These are phyloP conservation scores for Populus tomentosa DNA, from an alignment of 441 rosid genomes.

Conservation along the genomic window DNA sequence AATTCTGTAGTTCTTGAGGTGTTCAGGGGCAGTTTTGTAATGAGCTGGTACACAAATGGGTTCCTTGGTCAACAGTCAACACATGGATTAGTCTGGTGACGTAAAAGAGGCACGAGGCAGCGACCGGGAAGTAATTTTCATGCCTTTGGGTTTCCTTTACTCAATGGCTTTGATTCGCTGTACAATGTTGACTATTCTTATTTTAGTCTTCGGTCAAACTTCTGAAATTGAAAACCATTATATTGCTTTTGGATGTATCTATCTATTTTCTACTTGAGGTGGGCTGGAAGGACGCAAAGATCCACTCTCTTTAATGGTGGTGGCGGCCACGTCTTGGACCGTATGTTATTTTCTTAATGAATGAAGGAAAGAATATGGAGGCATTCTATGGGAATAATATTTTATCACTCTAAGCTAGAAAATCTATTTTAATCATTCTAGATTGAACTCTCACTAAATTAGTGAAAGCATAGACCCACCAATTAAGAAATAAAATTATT, in stretches of 20 bases:
- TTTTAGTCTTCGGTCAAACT: neutral
- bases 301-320: neutral
- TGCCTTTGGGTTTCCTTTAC: neutral
- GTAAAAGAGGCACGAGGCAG: neutral
- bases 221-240: neutral
- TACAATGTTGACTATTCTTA: slow-evolving; percentile 4
- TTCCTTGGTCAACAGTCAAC: neutral
- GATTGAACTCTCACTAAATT: too few species aligned
- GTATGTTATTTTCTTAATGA: too few species aligned
- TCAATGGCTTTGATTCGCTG: neutral
- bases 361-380: too few species aligned
- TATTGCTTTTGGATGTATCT: too few species aligned
- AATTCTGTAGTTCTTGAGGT: neutral
- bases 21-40: neutral
- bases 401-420: too few species aligned
- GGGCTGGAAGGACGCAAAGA: neutral
- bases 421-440: too few species aligned
- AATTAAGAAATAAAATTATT: too few species aligned
- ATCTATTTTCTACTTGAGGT: too few species aligned
- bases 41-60: neutral
- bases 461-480: too few species aligned
- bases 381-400: too few species aligned
- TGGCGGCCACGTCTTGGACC: neutral
- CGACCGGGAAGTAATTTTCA: neutral
- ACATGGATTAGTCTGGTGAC: neutral